phyloP scores from a whole-genome alignment of 768 basidiomycete species.

The Rhizopogon salebrosus region DNA sequence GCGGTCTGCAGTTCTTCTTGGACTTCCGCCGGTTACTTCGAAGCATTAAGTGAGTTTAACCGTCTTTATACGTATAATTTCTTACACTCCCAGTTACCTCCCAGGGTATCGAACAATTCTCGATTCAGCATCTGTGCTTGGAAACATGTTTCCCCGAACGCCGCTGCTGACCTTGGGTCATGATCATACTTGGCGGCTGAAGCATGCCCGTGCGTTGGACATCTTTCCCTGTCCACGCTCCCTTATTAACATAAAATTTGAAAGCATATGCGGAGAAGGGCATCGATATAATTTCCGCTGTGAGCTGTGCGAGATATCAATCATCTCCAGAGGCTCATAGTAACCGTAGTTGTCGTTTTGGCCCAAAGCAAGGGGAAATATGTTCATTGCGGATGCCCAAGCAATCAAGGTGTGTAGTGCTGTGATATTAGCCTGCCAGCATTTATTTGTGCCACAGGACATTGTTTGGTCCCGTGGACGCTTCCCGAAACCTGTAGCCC shows the following conservation, averaged over 20 bases:
- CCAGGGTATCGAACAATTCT: slow-evolving; percentile 5
- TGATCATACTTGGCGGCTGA: slow-evolving; percentile 3
- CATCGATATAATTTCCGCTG: slow-evolving; percentile 32
- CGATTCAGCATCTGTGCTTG: neutral
- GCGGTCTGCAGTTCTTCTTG: neutral
- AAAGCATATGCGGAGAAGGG: slow-evolving; percentile 29
- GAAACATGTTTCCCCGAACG: neutral
- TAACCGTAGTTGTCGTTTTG: slow-evolving; percentile 5
- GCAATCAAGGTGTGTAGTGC: slow-evolving; percentile 31
- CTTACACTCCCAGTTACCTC: neutral
- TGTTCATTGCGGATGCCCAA: slow-evolving; percentile 32
- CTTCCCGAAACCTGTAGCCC: slow-evolving; percentile 51
- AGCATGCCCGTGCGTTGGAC: slow-evolving; percentile 2
- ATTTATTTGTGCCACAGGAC: slow-evolving; percentile 10
- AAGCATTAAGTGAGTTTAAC: slow-evolving; percentile 3
- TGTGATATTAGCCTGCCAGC: neutral
- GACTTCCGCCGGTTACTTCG: slow-evolving; percentile 2
- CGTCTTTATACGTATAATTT: neutral
- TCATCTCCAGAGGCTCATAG: neutral
- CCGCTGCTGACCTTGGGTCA: slow-evolving; percentile 2
- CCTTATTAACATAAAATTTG: neutral
- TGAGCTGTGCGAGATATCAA: slow-evolving; percentile 15
- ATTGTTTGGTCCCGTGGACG: slow-evolving; percentile 14
- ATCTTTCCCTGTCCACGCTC: neutral
- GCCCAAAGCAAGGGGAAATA: slow-evolving; percentile 1